Evolutionary conservation across 2,329 filamentous ascomycete species (phyloP).

Genomic region (Periconia digitata): DNA sequence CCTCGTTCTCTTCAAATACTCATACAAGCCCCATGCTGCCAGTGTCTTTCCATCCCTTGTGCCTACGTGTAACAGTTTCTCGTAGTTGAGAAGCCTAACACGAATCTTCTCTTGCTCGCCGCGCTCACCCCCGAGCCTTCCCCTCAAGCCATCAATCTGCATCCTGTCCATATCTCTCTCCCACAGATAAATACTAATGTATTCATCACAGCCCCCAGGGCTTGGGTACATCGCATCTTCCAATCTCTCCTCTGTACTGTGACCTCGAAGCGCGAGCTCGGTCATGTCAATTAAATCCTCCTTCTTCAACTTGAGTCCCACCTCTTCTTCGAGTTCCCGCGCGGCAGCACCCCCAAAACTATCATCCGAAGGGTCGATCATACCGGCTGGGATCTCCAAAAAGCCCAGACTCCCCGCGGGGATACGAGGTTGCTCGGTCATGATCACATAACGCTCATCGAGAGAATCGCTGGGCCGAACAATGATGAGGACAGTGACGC

Average conservation of each 20-base stretch:
- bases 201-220: conserved; percentile 58
- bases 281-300: conserved; percentile 57
- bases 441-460: conserved; percentile 51
- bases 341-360: neutral
- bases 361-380: conserved; percentile 47
- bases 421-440: conserved; percentile 59
- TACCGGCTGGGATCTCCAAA: conserved; percentile 58
- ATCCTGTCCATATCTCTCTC: conserved; percentile 51
- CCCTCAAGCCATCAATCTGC: conserved; percentile 52
- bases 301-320: conserved; percentile 51
- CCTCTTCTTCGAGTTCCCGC: conserved; percentile 56
- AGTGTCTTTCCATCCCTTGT: conserved; percentile 57
- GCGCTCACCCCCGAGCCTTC: conserved; percentile 54
- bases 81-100: conserved; percentile 51
- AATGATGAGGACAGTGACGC: conserved; percentile 57
- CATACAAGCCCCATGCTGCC: conserved; percentile 59
- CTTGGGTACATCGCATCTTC: conserved; percentile 56
- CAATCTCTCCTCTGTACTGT: conserved; percentile 23
- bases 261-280: conserved; percentile 45
- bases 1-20: conserved; percentile 55
- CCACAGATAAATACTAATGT: conserved; percentile 56
- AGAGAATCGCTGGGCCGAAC: conserved; percentile 47
- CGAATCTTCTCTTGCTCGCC: conserved; percentile 58
- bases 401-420: conserved; percentile 54
- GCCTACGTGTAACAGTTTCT: conserved; percentile 54